Percentiles rank a stretch among this genome's conserved stretches.
Conservation (phyloP, 2,329 filamentous ascomycete genomes). For the Ophiocordyceps camponoti-floridani region DNA sequence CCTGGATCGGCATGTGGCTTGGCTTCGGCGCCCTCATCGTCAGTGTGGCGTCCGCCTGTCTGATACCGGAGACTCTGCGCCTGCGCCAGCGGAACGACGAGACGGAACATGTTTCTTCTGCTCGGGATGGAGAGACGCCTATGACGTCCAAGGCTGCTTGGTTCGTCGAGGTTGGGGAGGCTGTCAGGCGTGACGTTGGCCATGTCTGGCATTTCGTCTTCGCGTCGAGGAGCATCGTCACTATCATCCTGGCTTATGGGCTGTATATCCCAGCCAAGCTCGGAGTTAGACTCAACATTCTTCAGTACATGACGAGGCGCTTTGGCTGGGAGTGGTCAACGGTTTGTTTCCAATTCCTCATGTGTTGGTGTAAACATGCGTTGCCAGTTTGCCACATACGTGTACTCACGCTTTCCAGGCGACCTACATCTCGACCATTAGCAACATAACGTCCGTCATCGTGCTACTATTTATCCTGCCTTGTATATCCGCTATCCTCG, state of each 20-base stretch:
- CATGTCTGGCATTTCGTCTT: conserved; percentile 22
- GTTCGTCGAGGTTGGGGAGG: conserved; percentile 8
- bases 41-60: conserved; percentile 10
- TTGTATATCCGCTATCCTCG: conserved; percentile 6
- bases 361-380: not conserved
- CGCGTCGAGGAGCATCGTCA: conserved; percentile 16
- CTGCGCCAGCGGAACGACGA: conserved; percentile 9
- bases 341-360: conserved; percentile 8
- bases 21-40: conserved; percentile 13
- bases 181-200: conserved; percentile 11
- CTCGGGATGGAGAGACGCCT: not conserved
- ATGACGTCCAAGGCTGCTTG: not conserved
- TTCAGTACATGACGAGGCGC: conserved; percentile 35
- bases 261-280: conserved; percentile 12
- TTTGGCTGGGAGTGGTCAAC: conserved; percentile 29
- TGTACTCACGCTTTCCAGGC: conserved; percentile 11
- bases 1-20: conserved; percentile 21
- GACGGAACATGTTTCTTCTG: not conserved
- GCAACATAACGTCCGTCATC: conserved; percentile 17
- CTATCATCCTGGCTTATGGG: conserved; percentile 17
- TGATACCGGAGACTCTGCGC: conserved; percentile 24
- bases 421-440: conserved; percentile 21
- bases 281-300: conserved; percentile 15
- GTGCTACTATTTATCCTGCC: conserved; percentile 22
- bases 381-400: too few relatives aligned